Base-by-base conservation (phyloP, 148 eudicot genomes). In the Cornus suecica region DNA sequence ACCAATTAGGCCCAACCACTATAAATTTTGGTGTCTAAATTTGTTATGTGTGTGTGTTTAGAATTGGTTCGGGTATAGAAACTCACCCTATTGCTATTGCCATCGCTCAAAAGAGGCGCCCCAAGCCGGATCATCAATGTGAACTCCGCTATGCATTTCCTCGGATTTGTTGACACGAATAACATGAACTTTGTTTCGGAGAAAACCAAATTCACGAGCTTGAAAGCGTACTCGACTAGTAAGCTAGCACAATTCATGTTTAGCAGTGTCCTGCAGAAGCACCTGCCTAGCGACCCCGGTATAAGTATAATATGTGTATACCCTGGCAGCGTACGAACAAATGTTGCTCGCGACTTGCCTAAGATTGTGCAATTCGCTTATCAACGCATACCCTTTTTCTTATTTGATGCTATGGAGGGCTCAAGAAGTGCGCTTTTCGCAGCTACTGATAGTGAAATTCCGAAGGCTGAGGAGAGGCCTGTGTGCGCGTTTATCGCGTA, bases 81-180 rank as follows among this genome's bases (percentile, higher is more conserved):
- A n/a, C n/a, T n/a, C n/a, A n/a, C n/a, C n/a, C n/a, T 71, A 84
- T 22, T 84, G 56, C 84, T 84, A 15, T 78, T 78, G 48, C 87
- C 87, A 24, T 81, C 87, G 1, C 75, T 84, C 6, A 68, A 45
- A 60, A 72, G 69, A 77, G 87, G 87, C 30, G 69, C 80, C 29
- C 87, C 87, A 8, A 81, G 87, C 42, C 72, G 84, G 51, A 78
- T 84, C 54, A 22, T 84, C 25, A 80, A 84, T 65, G 84, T 84
- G 41, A 84, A 84, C 42, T 80, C 86, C 37, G 25, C 74, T 23
- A 73, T 69, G 74, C 75, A 75, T 72, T 26, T 66, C 30, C 68
- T 83, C 10, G 79, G 82, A 31, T 52, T 48, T 3, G 69, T 83
- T 22, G 83, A 83, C 45, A 16, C 81, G 10, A 70, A 41, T 4